Conservation (phyloP, 306 rosid genomes). For the Hippophae rhamnoides region DNA sequence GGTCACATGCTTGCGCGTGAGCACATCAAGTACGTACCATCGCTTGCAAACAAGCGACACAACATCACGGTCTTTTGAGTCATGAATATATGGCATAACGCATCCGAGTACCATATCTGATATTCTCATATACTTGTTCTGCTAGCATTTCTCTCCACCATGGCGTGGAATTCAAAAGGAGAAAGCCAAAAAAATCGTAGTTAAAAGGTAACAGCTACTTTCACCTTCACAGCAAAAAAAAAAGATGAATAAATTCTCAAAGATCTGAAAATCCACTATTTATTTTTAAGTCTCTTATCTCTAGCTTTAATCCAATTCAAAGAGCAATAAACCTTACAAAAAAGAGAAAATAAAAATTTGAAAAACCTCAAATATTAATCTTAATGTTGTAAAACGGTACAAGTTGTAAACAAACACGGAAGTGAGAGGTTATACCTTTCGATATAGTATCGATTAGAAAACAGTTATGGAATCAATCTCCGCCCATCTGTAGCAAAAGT, state of each 20-base stretch:
- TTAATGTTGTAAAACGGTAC: no score
- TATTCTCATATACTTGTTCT: constrained; percentile 16
- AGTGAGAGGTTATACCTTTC: no score
- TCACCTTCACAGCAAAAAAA: background rate
- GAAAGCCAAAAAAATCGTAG: background rate
- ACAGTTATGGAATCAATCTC: no score
- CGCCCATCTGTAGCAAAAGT: no score
- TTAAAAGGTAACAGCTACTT: background rate
- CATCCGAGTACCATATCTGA: constrained; percentile 55
- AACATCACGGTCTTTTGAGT: constrained; percentile 72
- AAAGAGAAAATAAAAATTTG: no score
- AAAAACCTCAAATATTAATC: no score
- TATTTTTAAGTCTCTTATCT: no score
- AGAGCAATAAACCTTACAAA: no score
- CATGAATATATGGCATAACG: constrained; percentile 73
- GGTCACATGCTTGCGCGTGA: constrained; percentile 86
- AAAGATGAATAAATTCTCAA: background rate
- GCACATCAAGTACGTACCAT: constrained; percentile 82
- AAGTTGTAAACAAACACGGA: no score
- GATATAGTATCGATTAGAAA: no score
- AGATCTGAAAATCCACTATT: background rate
- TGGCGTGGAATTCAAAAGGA: background rate
- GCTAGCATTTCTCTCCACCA: constrained; percentile 26
- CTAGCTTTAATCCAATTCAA: no score
- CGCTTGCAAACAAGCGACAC: constrained; percentile 70